Evolutionary conservation across 345 rosid species (phyloP).

Genomic region (Hirschfeldia incana): DNA sequence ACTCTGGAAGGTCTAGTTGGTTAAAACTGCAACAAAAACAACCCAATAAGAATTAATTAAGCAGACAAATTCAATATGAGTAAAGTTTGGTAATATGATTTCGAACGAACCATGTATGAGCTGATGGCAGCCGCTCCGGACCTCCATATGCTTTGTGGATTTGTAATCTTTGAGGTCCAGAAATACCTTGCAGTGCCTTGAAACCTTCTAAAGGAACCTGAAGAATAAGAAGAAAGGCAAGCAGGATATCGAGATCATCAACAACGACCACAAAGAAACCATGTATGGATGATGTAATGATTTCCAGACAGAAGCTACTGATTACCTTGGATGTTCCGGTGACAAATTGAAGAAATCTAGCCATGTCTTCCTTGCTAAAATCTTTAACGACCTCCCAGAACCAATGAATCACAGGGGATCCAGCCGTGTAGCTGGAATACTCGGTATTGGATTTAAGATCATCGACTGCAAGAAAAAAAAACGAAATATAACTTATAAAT

Average conservation of each 20-base stretch:
- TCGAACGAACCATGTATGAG: conserved; percentile 91
- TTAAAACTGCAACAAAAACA: conserved; percentile 64
- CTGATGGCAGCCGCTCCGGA: conserved; percentile 89
- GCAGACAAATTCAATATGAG: background rate
- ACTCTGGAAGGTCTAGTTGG: conserved; percentile 96
- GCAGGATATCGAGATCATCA: background rate
- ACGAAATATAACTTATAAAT: background rate
- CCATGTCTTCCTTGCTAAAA: conserved; percentile 96
- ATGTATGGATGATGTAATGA: no score
- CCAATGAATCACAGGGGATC: conserved; percentile 87
- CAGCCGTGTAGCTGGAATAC: conserved; percentile 82
- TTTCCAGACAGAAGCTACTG: background rate
- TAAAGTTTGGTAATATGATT: background rate
- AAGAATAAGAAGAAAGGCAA: background rate
- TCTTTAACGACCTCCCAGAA: conserved; percentile 93
- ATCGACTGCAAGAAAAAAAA: conserved; percentile 49
- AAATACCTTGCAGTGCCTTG: conserved; percentile 92
- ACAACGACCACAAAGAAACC: background rate
- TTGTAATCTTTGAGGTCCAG: conserved; percentile 94
- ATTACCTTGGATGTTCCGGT: conserved; percentile 95
- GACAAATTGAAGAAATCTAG: conserved; percentile 89
- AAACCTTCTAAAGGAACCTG: conserved; percentile 97
- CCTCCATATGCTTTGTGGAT: conserved; percentile 98
- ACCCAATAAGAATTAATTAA: background rate
- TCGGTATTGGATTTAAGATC: conserved; percentile 85